Conservation (phyloP, 2,329 filamentous ascomycete species). For the Xylaria arbuscula region DNA sequence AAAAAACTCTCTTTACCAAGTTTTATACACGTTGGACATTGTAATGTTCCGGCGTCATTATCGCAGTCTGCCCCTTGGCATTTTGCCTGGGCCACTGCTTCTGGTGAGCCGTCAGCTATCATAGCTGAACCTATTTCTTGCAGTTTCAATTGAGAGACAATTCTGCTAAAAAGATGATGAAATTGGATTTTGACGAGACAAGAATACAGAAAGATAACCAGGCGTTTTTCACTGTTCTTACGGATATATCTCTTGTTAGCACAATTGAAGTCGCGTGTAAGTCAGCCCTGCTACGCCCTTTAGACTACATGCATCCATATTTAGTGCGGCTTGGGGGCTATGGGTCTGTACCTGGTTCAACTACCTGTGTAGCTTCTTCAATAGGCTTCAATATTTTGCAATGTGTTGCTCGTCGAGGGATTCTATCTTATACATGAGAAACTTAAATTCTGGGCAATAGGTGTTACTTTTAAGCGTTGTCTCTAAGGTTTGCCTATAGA, state of each 20-base stretch:
- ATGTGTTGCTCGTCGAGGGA: neutral
- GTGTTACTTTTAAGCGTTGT: too few relatives aligned
- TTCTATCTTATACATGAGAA: neutral
- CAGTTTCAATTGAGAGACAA: neutral
- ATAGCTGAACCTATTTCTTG: neutral
- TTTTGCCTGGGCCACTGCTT: conserved; percentile 68
- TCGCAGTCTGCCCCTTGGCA: conserved; percentile 86
- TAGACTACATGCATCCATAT: conserved; percentile 17
- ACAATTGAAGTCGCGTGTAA: neutral
- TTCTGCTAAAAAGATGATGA: neutral
- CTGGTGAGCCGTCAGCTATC: conserved; percentile 37
- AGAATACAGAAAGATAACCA: neutral
- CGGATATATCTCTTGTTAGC: neutral
- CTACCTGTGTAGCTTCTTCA: neutral
- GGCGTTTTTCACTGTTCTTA: neutral
- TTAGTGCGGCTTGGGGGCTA: neutral
- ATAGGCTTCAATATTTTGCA: neutral
- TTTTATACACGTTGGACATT: conserved; percentile 96
- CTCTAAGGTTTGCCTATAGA: too few relatives aligned
- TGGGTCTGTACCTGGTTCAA: neutral
- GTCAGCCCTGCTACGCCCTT: conserved; percentile 31
- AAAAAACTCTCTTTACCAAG: conserved; percentile 91
- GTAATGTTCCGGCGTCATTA: conserved; percentile 85
- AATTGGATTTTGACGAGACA: neutral
- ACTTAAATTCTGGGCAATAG: too few relatives aligned